A percentile compares a stretch with the other conserved stretches of the same genome.
These are phyloP conservation scores for Rheum nobile DNA, from an alignment of 148 eudicot genomes.

Conservation along the genomic window DNA sequence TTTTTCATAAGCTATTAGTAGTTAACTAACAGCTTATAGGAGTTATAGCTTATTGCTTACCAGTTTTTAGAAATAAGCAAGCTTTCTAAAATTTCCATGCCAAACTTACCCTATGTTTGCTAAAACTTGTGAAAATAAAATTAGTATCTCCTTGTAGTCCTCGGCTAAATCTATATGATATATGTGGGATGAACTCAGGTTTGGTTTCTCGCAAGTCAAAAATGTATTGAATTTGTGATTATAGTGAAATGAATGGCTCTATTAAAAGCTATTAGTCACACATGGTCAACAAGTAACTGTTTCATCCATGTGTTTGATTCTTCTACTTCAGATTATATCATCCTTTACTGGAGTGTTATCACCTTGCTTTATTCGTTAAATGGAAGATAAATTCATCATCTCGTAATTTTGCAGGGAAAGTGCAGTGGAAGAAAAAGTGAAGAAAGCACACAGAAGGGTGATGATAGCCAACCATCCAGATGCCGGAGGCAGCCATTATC, in stretches of 20 bases:
- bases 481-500: conserved; percentile 60
- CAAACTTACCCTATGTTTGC: not conserved
- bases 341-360: not conserved
- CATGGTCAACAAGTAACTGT: not conserved
- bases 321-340: not conserved
- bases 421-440: conserved; percentile 30
- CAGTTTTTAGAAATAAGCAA: not conserved
- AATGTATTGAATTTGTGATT: not conserved
- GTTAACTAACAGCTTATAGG: not conserved
- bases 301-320: not conserved
- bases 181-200: not conserved
- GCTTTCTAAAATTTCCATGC: not conserved
- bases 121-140: not conserved
- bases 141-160: not conserved
- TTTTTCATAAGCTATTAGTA: not conserved
- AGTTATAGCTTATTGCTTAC: not conserved
- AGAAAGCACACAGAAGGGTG: conserved; percentile 49
- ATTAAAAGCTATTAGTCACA: not conserved
- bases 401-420: conserved; percentile 28
- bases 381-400: not conserved
- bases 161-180: not conserved
- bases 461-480: conserved; percentile 63
- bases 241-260: not conserved
- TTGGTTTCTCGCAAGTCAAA: not conserved
- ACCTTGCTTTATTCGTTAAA: not conserved